phyloP scores from a whole-genome alignment of 768 basidiomycete species.

The Tephrocybe sp. region DNA sequence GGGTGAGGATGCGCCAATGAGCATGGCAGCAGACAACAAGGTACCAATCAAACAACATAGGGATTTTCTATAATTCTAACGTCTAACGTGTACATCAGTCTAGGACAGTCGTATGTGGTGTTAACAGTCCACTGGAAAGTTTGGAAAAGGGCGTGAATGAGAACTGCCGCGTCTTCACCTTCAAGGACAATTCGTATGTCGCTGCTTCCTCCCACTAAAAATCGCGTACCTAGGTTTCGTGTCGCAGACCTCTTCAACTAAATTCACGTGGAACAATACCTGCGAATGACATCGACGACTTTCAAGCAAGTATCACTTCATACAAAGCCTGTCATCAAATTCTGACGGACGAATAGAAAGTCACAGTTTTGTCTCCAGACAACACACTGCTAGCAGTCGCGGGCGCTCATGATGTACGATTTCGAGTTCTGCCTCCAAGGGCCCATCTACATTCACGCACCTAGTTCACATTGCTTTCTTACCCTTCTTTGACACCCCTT shows the following conservation, averaged over 20 bases:
- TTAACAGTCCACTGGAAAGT: constrained; percentile 72
- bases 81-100: constrained; percentile 26
- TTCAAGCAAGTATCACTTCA: constrained; percentile 62
- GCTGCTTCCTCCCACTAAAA: not conserved
- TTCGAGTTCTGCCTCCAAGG: constrained; percentile 15
- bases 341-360: constrained; percentile 58
- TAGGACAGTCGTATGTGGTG: constrained; percentile 72
- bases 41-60: constrained; percentile 37
- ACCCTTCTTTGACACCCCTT: constrained; percentile 52
- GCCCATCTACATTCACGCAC: constrained; percentile 2
- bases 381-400: constrained; percentile 64
- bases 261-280: constrained; percentile 61
- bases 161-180: constrained; percentile 75
- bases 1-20: constrained; percentile 96
- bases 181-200: constrained; percentile 59
- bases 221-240: not conserved
- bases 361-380: constrained; percentile 77
- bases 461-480: constrained; percentile 65
- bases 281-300: constrained; percentile 66
- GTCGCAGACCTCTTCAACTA: constrained; percentile 49
- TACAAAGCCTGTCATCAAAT: not conserved
- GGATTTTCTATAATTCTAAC: not conserved
- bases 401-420: constrained; percentile 66
- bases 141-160: constrained; percentile 69
- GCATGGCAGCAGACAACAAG: constrained; percentile 68